Percentiles rank a stretch among this genome's conserved stretches.
These are phyloP conservation scores for Herpetospermum pedunculosum DNA, from an alignment of 306 rosid genomes.

Conservation along the genomic window DNA sequence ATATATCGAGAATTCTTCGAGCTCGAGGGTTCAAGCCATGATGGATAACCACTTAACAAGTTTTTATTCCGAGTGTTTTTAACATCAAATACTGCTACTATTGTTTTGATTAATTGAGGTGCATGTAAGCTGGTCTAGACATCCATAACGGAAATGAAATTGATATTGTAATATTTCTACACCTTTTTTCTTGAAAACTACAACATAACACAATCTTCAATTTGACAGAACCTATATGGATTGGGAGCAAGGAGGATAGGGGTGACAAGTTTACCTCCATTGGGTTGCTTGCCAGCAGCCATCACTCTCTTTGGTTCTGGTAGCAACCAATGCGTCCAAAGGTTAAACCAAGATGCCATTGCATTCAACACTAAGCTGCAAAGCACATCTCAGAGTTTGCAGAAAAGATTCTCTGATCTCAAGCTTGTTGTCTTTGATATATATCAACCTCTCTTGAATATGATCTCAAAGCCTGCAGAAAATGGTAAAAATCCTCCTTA, in stretches of 20 bases:
- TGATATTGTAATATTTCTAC: background rate
- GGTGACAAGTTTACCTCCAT: conserved; percentile 44
- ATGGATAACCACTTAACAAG: background rate
- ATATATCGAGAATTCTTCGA: background rate
- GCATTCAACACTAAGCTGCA: conserved; percentile 39
- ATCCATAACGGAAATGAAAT: background rate
- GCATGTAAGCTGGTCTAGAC: background rate
- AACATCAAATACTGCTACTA: background rate
- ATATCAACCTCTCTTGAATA: conserved; percentile 40
- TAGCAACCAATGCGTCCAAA: conserved; percentile 41
- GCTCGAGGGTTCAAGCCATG: background rate
- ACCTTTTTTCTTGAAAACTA: background rate
- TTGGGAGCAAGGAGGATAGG: conserved; percentile 39
- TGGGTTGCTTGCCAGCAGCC: conserved; percentile 42
- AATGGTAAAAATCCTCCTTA: conserved; percentile 18
- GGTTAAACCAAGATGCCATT: conserved; percentile 40
- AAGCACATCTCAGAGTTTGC: conserved; percentile 30
- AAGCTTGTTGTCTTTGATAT: conserved; percentile 42
- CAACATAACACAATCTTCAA: background rate
- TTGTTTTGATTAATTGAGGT: background rate
- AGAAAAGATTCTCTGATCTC: conserved; percentile 27
- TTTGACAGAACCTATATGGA: conserved; percentile 42
- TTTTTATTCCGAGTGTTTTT: background rate
- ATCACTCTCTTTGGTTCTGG: conserved; percentile 41
- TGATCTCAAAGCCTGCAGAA: conserved; percentile 27